Percentiles rank a stretch among this genome's conserved stretches.
These are phyloP conservation scores for Chlamydomonas incerta DNA, from an alignment of 139 green algal species.

Conservation along the genomic window DNA sequence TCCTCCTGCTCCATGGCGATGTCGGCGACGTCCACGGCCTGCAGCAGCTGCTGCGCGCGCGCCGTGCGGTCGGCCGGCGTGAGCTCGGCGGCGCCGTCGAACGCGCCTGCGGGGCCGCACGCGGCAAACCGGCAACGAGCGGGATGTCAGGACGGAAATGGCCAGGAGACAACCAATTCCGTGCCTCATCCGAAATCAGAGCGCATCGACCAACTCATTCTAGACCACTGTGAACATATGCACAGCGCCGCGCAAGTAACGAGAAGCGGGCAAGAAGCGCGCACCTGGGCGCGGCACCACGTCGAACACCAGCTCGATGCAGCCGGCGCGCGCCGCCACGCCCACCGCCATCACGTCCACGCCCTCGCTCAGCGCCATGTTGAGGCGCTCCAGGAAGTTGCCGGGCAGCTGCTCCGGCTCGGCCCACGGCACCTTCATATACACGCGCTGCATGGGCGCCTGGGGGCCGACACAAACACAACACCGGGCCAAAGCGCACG, in stretches of 20 bases:
- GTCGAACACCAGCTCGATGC: conserved; percentile 43
- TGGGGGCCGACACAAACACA: no score
- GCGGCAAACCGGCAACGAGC: no score
- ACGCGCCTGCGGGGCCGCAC: no score
- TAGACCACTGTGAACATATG: no score
- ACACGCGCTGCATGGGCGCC: conserved; percentile 12
- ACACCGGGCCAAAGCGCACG: no score
- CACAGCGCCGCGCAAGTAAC: no score
- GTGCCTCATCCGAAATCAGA: no score
- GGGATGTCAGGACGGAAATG: no score
- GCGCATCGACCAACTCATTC: no score
- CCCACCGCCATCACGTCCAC: conserved; percentile 28
- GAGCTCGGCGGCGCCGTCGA: no score
- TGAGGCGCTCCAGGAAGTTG: conserved; percentile 41
- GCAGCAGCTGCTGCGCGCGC: neutral
- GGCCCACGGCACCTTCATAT: conserved; percentile 40
- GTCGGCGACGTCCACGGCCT: neutral
- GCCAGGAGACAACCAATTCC: no score
- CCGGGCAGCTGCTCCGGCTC: conserved; percentile 32
- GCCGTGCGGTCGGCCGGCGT: neutral
- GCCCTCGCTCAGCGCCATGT: conserved; percentile 9
- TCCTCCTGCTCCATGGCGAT: neutral
- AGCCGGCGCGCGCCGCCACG: conserved; percentile 21
- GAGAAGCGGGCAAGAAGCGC: no score
- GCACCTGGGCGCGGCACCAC: neutral